Percentiles rank a stretch among this genome's conserved stretches.
These are phyloP conservation scores for Urostyla sp. DNA, from an alignment of 73 alveolate genomes.

Conservation along the genomic window DNA sequence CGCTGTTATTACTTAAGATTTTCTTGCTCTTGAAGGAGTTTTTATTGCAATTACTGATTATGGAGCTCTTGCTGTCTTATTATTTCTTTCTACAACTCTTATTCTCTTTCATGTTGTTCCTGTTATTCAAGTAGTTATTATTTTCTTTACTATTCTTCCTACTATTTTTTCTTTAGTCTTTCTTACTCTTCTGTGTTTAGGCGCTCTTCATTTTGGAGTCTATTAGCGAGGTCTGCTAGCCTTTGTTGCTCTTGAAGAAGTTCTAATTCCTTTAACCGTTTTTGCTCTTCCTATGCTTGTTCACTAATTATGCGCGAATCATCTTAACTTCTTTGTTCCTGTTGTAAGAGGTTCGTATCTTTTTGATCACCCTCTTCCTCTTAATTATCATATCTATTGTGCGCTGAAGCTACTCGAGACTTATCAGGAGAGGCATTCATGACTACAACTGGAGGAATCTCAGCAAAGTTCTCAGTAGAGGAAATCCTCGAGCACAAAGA, in stretches of 20 bases:
- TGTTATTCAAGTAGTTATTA: background rate
- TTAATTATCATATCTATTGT: background rate
- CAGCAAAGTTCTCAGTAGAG: conserved; percentile 14
- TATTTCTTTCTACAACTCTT: background rate
- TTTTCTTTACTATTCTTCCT: background rate
- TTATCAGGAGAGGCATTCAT: conserved; percentile 26
- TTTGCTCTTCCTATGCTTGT: background rate
- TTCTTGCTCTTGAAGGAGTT: background rate
- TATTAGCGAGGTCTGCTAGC: too few relatives aligned
- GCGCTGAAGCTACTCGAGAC: background rate
- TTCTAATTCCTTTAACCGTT: background rate
- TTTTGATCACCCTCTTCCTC: too few relatives aligned
- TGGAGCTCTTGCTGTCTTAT: background rate
- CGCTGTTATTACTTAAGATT: background rate
- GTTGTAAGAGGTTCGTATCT: too few relatives aligned
- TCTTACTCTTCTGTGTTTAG: background rate
- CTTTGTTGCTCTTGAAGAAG: background rate
- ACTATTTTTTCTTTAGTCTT: background rate
- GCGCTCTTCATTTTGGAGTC: too few relatives aligned
- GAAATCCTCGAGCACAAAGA: background rate
- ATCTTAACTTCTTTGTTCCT: too few relatives aligned
- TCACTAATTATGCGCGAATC: background rate
- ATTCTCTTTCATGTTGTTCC: background rate
- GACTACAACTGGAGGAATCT: conserved; percentile 16
- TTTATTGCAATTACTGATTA: too few relatives aligned